phyloP scores from a whole-genome alignment of 2,329 filamentous ascomycete genomes.

The Stagonosporopsis chrysanthemi region DNA sequence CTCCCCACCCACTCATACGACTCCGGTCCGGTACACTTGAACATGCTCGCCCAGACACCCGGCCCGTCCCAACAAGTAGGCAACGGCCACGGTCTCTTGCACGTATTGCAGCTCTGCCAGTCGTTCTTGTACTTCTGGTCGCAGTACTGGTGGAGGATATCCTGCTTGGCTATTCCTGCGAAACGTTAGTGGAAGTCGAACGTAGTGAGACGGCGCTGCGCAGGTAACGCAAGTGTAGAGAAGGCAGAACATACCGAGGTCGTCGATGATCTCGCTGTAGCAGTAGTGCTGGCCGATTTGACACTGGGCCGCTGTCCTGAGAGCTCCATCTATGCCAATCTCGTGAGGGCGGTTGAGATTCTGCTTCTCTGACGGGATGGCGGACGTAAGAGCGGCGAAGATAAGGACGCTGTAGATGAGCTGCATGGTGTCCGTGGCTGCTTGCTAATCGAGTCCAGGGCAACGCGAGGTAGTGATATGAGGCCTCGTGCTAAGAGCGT shows the following conservation, averaged over 20 bases:
- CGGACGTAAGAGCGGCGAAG: slow-evolving; percentile 4
- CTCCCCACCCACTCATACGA: slow-evolving; percentile 18
- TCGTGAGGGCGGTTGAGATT: background rate
- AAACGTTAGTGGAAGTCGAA: background rate
- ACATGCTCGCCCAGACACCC: slow-evolving; percentile 25
- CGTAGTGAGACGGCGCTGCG: background rate
- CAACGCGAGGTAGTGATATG: background rate
- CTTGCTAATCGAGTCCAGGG: background rate
- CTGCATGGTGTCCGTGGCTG: slow-evolving; percentile 5
- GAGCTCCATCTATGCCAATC: background rate
- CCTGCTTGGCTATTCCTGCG: slow-evolving; percentile 21
- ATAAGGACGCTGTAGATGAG: slow-evolving; percentile 2
- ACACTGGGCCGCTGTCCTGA: slow-evolving; percentile 7
- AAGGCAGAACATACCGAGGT: slow-evolving; percentile 13
- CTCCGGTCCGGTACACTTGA: slow-evolving; percentile 20
- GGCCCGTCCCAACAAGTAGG: slow-evolving; percentile 22
- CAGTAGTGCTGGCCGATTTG: slow-evolving; percentile 23
- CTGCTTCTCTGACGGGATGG: slow-evolving; percentile 14
- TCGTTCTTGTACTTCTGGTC: slow-evolving; percentile 24
- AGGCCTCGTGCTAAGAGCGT: background rate
- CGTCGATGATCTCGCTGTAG: slow-evolving; percentile 20
- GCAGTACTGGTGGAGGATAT: slow-evolving; percentile 29
- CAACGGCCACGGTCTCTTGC: slow-evolving; percentile 23
- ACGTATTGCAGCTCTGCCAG: slow-evolving; percentile 27
- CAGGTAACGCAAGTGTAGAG: background rate